These are phyloP conservation scores for Corylus heterophylla DNA, from an alignment of 306 rosid species.

Conservation along the genomic window DNA sequence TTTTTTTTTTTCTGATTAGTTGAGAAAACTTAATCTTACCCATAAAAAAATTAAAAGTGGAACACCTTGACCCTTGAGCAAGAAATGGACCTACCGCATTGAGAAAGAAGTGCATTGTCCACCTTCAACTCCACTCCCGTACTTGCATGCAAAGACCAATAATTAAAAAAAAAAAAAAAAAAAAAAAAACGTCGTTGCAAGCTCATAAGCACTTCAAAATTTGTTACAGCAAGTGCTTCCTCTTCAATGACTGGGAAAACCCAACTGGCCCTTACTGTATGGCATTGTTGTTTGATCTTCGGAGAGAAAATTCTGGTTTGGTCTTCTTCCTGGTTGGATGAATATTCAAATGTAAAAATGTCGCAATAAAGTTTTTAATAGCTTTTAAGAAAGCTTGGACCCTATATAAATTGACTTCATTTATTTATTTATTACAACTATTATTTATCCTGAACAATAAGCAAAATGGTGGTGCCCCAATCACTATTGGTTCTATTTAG, in stretches of 20 bases:
- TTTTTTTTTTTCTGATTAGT: too few species aligned
- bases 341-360: not conserved
- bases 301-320: not conserved
- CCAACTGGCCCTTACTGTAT: not conserved
- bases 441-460: not conserved
- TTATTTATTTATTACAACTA: too few species aligned
- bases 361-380: not conserved
- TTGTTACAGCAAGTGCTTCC: not conserved
- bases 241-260: not conserved
- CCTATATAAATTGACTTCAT: not conserved
- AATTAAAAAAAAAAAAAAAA: too few species aligned
- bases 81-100: conserved; percentile 44
- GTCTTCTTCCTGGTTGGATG: not conserved
- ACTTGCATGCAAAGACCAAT: conserved; percentile 18
- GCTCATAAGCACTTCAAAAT: conserved; percentile 19
- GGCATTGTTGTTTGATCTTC: not conserved
- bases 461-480: too few species aligned
- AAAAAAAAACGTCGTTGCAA: not conserved
- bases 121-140: conserved; percentile 42
- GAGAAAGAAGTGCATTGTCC: conserved; percentile 30
- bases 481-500: not conserved
- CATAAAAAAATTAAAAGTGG: not conserved
- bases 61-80: conserved; percentile 16
- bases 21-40: too few species aligned
- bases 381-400: not conserved